Evolutionary conservation across 2,329 filamentous ascomycete species (phyloP), one percentile per base, ranked within the genome.

Genomic region (Alternaria incomplexa): DNA sequence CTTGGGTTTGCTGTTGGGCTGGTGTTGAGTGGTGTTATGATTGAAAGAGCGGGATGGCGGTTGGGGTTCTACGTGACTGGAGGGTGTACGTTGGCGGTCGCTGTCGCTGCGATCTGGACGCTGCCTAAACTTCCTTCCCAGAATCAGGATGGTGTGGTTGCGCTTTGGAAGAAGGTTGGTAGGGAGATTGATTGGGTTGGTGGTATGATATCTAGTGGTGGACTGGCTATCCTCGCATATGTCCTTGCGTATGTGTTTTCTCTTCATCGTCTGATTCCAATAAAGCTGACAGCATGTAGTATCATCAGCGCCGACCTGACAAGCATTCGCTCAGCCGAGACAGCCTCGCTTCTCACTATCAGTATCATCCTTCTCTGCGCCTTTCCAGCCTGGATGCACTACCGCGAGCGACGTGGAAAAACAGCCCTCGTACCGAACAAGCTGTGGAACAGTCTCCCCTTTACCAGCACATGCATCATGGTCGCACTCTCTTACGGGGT

Each of bases 391-490:
- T 77, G 75, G 75, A 76, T 77, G 73, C 61, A 81, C 20, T 68
- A 72, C 54, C 73, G 72, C 12, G 64, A 63, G 15, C 58, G 58
- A 12, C 32, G 48, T 12, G 66, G 65, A 6, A 63, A 68, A 40
- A 59, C 71, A 17, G 72, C 73, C 22, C 74, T 78, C 2, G 63
- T 77, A 5, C 74, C 74, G 0, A 76, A 77, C 61, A 61, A 58
- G 4, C 61, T 90, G 0, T 90, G 88, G 88, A 82, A 76, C 23
- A 89, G 86, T 48, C 69, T 75, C 0, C 75, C 83, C 0, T 90
- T 90, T 67, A 82, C 86, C 0, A 82, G 79, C 22, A 84, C 87
- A 6, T 90, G 88, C 70, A 71, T 84, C 10, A 85, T 71, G 70
- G 77, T 82, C 8, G 65, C 77, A 1, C 63, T 83, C 2, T 73